Conservation (phyloP, 441 rosid genomes). For the Theobroma grandiflorum region DNA sequence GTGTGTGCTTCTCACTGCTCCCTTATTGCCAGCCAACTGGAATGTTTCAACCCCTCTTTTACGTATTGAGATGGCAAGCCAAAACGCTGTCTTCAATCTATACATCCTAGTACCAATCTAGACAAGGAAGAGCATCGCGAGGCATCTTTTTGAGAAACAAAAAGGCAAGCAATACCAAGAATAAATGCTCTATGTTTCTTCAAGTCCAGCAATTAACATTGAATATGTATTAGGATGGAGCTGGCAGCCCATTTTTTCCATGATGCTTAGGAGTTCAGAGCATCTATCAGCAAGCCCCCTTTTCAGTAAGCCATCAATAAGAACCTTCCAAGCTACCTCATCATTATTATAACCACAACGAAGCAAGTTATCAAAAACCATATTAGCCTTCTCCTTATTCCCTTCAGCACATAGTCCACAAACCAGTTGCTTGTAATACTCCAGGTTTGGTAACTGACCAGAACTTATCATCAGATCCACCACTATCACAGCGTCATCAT, state of each 20-base stretch:
- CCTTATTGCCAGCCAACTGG: slow-evolving; percentile 13
- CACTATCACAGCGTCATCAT: slow-evolving; percentile 55
- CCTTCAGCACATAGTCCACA: slow-evolving; percentile 65
- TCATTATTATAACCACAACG: slow-evolving; percentile 65
- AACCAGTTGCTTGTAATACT: slow-evolving; percentile 64
- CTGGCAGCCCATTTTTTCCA: slow-evolving; percentile 66
- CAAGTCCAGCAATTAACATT: slow-evolving; percentile 65
- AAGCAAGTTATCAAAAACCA: slow-evolving; percentile 58
- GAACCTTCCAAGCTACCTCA: slow-evolving; percentile 83
- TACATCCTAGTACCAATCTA: slow-evolving; percentile 13
- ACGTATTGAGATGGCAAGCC: neutral
- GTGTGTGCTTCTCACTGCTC: slow-evolving; percentile 12
- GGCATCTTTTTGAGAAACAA: neutral
- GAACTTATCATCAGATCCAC: slow-evolving; percentile 58
- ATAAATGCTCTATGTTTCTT: slow-evolving; percentile 37
- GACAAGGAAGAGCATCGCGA: neutral
- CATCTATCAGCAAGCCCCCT: slow-evolving; percentile 58
- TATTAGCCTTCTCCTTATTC: slow-evolving; percentile 55
- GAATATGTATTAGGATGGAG: slow-evolving; percentile 66
- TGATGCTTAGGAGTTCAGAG: slow-evolving; percentile 61
- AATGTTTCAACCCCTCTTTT: slow-evolving; percentile 6
- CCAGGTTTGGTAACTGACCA: slow-evolving; percentile 70
- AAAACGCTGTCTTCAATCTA: slow-evolving; percentile 1
- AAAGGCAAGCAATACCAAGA: slow-evolving; percentile 5
- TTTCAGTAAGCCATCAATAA: slow-evolving; percentile 77